Base-by-base conservation (phyloP, 441 rosid genomes). In the Dalechampia spathulata region DNA sequence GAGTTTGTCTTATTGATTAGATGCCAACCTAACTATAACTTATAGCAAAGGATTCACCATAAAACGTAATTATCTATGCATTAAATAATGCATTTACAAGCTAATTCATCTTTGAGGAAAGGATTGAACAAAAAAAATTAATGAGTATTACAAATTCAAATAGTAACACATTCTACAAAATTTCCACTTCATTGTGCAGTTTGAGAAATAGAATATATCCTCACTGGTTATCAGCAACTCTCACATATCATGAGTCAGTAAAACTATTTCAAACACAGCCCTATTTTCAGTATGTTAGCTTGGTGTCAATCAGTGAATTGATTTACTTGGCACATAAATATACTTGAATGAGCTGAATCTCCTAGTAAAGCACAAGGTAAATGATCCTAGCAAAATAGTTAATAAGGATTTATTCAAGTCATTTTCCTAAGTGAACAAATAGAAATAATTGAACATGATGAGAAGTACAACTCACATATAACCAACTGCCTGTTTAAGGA, bases 401-500 rank as follows among this genome's bases (percentile, higher is more conserved):
- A n/a, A 4, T 6, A 26, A 6, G 38, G 22, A 22, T 38, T 38
- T 9, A 37, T 32, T 37, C n/a, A 22, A 17, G 28, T 37, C 44
- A 53, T 38, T 53, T 22, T 22, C 57, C n/a, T 38, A 10, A 11
- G 38, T 20, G 28, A 15, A 11, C 27, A 14, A 55, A 14, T 13
- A 25, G 4, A 37, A 15, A 61, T 47, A 40, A 58, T 13, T 27
- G 30, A 14, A 55, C n/a, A 36, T 26, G 15, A 55, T 26, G 15
- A 55, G 48, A 60, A 66, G 62, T 56, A 66, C 51, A 21, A 51
- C 93, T 75, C 80, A 92, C 98, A 2, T 54, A 65, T 77, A 84
- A 60, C 86, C 80, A 30, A 81, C 78, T 21, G 86, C 62, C 69
- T 63, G 49, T 72, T 92, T 86, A 57, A 92, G 72, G 65, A 88